Evolutionary conservation across 768 basidiomycete species (phyloP).

Genomic region (Trametopsis cervina): DNA sequence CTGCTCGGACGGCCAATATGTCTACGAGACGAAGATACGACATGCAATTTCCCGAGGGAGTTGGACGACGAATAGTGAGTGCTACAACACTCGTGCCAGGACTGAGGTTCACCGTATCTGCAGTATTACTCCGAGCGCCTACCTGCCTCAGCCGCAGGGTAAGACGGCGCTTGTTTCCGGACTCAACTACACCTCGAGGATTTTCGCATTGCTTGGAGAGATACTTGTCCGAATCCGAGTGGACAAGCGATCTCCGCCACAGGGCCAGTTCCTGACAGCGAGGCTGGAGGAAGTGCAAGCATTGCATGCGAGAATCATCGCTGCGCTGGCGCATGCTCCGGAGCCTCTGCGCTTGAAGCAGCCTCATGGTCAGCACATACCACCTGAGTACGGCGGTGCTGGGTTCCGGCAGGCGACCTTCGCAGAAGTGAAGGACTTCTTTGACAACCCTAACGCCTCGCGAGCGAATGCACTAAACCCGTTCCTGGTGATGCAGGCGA

Average conservation of each 20-base stretch:
- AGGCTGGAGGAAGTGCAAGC: constrained; percentile 80
- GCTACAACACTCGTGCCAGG: constrained; percentile 2
- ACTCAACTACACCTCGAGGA: constrained; percentile 79
- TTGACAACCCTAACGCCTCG: constrained; percentile 84
- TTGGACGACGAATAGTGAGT: constrained; percentile 86
- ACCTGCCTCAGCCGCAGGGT: constrained; percentile 82
- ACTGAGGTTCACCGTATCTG: constrained; percentile 24
- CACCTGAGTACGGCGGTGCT: constrained; percentile 58
- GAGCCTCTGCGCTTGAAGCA: constrained; percentile 68
- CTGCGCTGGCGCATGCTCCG: constrained; percentile 70
- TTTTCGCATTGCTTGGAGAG: constrained; percentile 81
- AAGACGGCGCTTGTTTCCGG: constrained; percentile 83
- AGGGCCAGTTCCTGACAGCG: constrained; percentile 80
- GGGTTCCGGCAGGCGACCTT: constrained; percentile 80
- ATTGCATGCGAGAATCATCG: constrained; percentile 68
- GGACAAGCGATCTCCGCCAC: constrained; percentile 80
- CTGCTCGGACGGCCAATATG: constrained; percentile 79
- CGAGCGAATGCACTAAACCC: constrained; percentile 82
- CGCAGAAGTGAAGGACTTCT: constrained; percentile 85
- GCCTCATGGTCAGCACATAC: constrained; percentile 38
- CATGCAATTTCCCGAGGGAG: constrained; percentile 74
- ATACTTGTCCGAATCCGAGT: constrained; percentile 82
- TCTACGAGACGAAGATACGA: constrained; percentile 86
- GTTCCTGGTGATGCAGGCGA: constrained; percentile 88
- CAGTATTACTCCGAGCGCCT: constrained; percentile 79